Evolutionary conservation across 2,329 filamentous ascomycete species (phyloP), one percentile per base, ranked within the genome.

Genomic region (Onygena corvina): DNA sequence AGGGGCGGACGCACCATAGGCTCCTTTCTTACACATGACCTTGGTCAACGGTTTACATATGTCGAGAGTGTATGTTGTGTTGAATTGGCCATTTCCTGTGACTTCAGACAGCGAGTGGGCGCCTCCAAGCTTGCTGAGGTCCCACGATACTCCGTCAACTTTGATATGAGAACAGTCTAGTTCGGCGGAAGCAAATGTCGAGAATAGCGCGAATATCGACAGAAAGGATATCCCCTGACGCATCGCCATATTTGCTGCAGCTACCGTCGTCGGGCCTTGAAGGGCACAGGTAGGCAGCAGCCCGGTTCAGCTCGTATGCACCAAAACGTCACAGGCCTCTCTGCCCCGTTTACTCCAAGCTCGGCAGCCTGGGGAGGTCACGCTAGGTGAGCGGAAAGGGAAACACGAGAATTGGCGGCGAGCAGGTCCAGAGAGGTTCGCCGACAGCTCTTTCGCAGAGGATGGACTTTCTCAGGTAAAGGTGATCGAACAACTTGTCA

Each of bases 21-120:
- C 52, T 33, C 54, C 54, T 7, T 47, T 49, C 27, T 50, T 46
- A 48, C 54, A 56, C 48, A 51, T 34, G 1, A 48, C 48, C 61
- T 77, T 76, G 63, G 77, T 76, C 55, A 94, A 68, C 4, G 77
- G 72, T 47, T 72, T 67, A 68, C 87, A 94, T 45, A 93, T 73
- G 59, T 93, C 84, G 50, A 93, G 62, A 0, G 85, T 89, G 65
- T 87, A 93, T 36, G 86, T 90, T 21, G 80, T 86, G 64, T 92
- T 92, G 23, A 77, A 57, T 6, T 52, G 55, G 8, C 57, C 60
- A 42, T 58, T 55, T 6, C 53, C 50, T 30, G 50, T 50, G 20
- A 48, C 30, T 20, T 54, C 36, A 36, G 35, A 54, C 12, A 56
- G 50, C 2, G 53, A 51, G 46, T 60, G 60, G 9, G 58, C 56